Evolutionary conservation across 495 filamentous ascomycete species (phyloP).

Genomic region (Talaromyces trachyspermus): DNA sequence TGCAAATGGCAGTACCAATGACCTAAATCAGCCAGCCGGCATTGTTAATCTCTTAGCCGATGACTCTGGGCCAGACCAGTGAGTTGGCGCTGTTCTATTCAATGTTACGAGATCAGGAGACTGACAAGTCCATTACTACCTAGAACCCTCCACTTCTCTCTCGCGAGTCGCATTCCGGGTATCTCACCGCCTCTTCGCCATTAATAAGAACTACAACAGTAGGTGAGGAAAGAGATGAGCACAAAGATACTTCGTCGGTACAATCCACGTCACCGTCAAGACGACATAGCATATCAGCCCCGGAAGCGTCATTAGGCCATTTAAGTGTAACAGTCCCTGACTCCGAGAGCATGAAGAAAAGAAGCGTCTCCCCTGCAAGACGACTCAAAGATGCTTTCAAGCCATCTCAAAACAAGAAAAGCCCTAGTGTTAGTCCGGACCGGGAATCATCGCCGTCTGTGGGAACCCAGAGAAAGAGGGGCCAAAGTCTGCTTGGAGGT

Average conservation of each 20-base stretch:
- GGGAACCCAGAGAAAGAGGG: constrained; percentile 20
- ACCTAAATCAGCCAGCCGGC: constrained; percentile 31
- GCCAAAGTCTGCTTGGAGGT: constrained; percentile 23
- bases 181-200: constrained; percentile 77
- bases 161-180: constrained; percentile 70
- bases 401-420: constrained; percentile 30
- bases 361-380: constrained; percentile 35
- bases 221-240: constrained; percentile 21
- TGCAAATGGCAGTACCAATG: constrained; percentile 17
- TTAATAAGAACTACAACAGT: constrained; percentile 55
- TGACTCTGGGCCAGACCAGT: constrained; percentile 65
- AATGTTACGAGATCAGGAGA: too few relatives aligned
- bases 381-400: constrained; percentile 41
- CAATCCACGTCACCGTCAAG: neutral
- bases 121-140: constrained; percentile 15
- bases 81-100: too few relatives aligned
- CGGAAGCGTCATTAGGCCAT: constrained; percentile 2
- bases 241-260: neutral
- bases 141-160: constrained; percentile 59
- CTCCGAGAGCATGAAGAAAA: constrained; percentile 26
- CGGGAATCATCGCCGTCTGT: constrained; percentile 30
- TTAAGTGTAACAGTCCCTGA: constrained; percentile 25
- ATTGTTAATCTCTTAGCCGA: constrained; percentile 56
- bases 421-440: constrained; percentile 37
- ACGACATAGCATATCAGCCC: constrained; percentile 3